Evolutionary conservation across 208 protist species (phyloP), one percentile per base, ranked within the genome.

Genomic region (Trypanosoma avium): DNA sequence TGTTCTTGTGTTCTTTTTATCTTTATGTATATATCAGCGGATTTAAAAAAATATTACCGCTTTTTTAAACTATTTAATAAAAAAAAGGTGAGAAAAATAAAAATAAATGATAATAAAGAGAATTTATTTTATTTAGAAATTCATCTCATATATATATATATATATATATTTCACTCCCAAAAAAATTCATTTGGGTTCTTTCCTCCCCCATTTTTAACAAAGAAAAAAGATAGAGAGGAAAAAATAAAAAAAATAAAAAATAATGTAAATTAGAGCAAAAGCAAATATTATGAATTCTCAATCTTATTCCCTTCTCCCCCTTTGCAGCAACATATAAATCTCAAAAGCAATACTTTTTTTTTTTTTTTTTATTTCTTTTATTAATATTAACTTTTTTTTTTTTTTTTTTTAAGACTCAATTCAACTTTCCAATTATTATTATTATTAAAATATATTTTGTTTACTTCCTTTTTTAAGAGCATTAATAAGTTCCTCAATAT

Each of bases 401-500:
- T n/a, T n/a, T n/a, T n/a, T n/a, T n/a, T n/a, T n/a, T n/a, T n/a
- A n/a, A n/a, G n/a, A 52, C 4, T 19, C 46, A 26, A 9, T 19
- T 21, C 45, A 8, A 22, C 45, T 21, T 10, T 8, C 19, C 17
- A 17, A 43, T 12, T 45, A 30, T 22, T 17, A 35, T n/a, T 21
- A 9, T 27, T n/a, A 19, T 61, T 32, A 94, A 54, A 88, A 92
- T 0, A 72, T 62, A 47, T 85, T 74, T n/a, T 73, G 61, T 22
- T 57, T 69, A 48, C 79, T 91, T 19, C 88, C 84, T 36, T 72
- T 74, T 17, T 68, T 66, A 42, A 92, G 54, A 17, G 67, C 77
- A n/a, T 27, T 53, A 48, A 93, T 66, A 21, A 96, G 62, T 2
- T 84, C 81, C 30, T 89, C 78, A n/a, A 91, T 61, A 13, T 71